Evolutionary conservation across 176 grass and related monocot species (phyloP), one percentile per base, ranked within the genome.

Genomic region (Raddia guianensis): DNA sequence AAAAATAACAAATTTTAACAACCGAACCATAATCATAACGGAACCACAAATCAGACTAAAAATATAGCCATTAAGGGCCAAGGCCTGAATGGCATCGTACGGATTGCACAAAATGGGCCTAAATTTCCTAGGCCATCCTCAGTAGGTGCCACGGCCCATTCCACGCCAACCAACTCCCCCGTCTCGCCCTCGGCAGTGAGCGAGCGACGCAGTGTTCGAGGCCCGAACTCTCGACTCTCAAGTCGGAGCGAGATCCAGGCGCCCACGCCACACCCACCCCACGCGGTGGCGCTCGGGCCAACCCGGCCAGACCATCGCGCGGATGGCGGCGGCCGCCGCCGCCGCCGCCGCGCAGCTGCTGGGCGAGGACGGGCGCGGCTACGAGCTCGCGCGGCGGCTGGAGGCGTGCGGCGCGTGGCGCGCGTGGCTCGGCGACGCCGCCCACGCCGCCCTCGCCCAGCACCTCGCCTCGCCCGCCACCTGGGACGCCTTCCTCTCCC

Each of bases 401-500:
- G 96, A 95, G 52, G 71, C 70, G 35, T 93, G 96, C 86, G 96
- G 92, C 47, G 88, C 89, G 50, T 99, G 96, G 96, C 96, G 92
- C 4, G 68, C 85, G 73, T 99, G 96, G 92, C 84, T 99, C 72
- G 92, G 92, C 66, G 96, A 98, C 63, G 75, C 75, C 49, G 86
- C 79, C 42, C 91, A 99, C 84, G 75, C 86, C 44, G 63, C 85
- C 47, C 88, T 99, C 76, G 56, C 72, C 16, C 90, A 71, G 50
- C 79, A 86, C 76, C 88, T 99, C 67, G 50, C 88, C 12, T 85
- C 92, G 14, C 66, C 89, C 45, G 83, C 90, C 59, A 57, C 96
- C 20, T 99, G 96, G 96, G 96, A 95, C 54, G 70, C 86, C 72
- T 95, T 99, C 89, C 80, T 99, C 70, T 86, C 72, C 51, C 70